Percentiles rank a stretch among this genome's conserved stretches.
Evolutionary conservation across 192 early-diverging fungal genomes (phyloP).

Genomic region (Spinellus fusiger): DNA sequence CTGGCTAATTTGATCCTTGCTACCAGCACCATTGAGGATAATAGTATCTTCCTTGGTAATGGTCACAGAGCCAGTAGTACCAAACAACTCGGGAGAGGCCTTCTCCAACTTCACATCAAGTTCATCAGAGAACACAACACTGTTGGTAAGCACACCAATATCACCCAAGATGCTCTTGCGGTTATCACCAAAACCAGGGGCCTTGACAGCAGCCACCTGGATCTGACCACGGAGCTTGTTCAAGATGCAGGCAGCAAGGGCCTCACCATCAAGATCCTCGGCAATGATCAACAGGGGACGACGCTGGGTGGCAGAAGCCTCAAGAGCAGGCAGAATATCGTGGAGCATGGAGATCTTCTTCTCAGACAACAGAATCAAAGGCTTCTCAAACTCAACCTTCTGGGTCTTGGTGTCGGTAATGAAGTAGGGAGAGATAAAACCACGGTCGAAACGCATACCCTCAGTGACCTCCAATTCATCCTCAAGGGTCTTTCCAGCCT

Average conservation of each 20-base stretch:
- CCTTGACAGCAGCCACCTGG: slow-evolving; percentile 96
- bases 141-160: slow-evolving; percentile 94
- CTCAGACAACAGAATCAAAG: slow-evolving; percentile 95
- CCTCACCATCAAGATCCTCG: slow-evolving; percentile 99
- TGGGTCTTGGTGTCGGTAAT: slow-evolving; percentile 98
- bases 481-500: slow-evolving; percentile 99
- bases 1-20: slow-evolving; percentile 83
- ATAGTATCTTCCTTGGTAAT: slow-evolving; percentile 99
- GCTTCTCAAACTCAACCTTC: slow-evolving; percentile 99
- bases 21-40: slow-evolving; percentile 91
- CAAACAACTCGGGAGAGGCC: slow-evolving; percentile 85
- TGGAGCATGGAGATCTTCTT: slow-evolving; percentile 95
- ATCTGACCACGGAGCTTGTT: slow-evolving; percentile 99
- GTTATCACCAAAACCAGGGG: slow-evolving; percentile 99
- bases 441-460: slow-evolving; percentile 99
- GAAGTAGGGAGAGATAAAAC: slow-evolving; percentile 99
- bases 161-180: slow-evolving; percentile 98
- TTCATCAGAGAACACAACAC: slow-evolving; percentile 95
- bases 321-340: slow-evolving; percentile 95
- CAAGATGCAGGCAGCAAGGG: slow-evolving; percentile 97
- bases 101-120: slow-evolving; percentile 96
- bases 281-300: slow-evolving; percentile 96
- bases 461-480: slow-evolving; percentile 99
- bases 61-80: slow-evolving; percentile 79
- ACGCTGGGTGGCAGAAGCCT: slow-evolving; percentile 89